Evolutionary conservation across 2,329 filamentous ascomycete species (phyloP).

Genomic region (Fusarium chuoi): DNA sequence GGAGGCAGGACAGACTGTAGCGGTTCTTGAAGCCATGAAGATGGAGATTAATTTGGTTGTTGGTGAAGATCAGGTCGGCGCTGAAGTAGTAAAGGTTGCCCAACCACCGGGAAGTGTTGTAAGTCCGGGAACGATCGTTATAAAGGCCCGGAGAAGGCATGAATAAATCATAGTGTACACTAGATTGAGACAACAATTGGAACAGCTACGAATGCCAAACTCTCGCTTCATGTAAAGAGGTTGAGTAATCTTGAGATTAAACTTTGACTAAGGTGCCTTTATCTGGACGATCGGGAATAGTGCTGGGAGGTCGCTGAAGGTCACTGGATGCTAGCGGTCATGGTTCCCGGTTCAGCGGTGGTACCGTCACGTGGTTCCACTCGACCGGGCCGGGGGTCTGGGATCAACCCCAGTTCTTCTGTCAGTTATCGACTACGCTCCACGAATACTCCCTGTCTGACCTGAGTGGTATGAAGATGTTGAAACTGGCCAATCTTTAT

Average conservation of each 20-base stretch:
- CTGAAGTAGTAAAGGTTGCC: background rate
- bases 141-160: background rate
- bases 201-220: background rate
- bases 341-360: background rate
- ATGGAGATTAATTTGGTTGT: constrained; percentile 2
- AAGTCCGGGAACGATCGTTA: background rate
- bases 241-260: background rate
- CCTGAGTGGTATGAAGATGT: background rate
- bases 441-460: background rate
- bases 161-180: background rate
- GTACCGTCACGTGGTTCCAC: background rate
- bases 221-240: background rate
- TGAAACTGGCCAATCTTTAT: background rate
- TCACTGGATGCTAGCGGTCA: background rate
- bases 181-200: background rate
- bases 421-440: background rate
- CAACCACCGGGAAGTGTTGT: background rate
- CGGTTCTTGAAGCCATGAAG: constrained; percentile 1
- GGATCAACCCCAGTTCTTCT: background rate
- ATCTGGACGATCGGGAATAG: background rate
- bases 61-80: background rate
- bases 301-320: background rate
- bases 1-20: background rate
- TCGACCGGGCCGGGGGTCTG: background rate
- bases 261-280: background rate